Conservation (phyloP, 768 basidiomycete genomes). For the Coprinellus aureogranulatus region DNA sequence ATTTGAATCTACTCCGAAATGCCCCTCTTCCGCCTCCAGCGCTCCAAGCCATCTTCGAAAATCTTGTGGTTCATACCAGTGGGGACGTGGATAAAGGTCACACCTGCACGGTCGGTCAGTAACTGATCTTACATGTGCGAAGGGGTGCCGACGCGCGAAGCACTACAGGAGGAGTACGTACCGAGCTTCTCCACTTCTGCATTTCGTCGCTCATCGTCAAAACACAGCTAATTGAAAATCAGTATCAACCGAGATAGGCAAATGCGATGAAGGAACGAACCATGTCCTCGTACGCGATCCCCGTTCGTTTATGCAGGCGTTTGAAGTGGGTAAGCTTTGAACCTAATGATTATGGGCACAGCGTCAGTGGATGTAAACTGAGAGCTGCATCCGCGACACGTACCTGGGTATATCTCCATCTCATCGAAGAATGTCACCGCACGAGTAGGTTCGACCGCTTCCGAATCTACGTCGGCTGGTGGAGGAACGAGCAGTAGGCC, state of each 20-base stretch:
- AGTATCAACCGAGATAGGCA: not conserved
- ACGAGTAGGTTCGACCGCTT: constrained; percentile 30
- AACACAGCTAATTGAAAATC: constrained; percentile 48
- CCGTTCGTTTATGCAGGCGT: constrained; percentile 66
- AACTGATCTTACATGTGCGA: too few species aligned
- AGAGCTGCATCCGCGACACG: too few species aligned
- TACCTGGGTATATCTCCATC: constrained; percentile 72
- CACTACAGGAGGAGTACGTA: constrained; percentile 15
- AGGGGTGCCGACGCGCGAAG: not conserved
- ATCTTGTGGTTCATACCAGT: constrained; percentile 56
- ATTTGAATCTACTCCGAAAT: not conserved
- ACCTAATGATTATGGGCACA: constrained; percentile 34
- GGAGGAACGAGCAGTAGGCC: constrained; percentile 54
- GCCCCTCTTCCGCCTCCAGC: constrained; percentile 62
- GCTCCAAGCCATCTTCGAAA: constrained; percentile 67
- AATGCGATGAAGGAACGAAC: constrained; percentile 27
- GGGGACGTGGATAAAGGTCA: constrained; percentile 75
- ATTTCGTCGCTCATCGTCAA: constrained; percentile 70
- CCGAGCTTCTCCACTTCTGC: constrained; percentile 62
- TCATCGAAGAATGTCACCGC: constrained; percentile 69
- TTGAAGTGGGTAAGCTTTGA: constrained; percentile 84
- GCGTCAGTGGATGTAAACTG: too few species aligned
- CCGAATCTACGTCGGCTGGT: constrained; percentile 18
- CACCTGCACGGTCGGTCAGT: constrained; percentile 45
- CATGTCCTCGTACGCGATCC: constrained; percentile 80